A percentile compares a stretch with the other conserved stretches of the same genome.
These are phyloP conservation scores for Diphasiastrum complanatum DNA, from an alignment of 83 land plant genomes.

Conservation along the genomic window DNA sequence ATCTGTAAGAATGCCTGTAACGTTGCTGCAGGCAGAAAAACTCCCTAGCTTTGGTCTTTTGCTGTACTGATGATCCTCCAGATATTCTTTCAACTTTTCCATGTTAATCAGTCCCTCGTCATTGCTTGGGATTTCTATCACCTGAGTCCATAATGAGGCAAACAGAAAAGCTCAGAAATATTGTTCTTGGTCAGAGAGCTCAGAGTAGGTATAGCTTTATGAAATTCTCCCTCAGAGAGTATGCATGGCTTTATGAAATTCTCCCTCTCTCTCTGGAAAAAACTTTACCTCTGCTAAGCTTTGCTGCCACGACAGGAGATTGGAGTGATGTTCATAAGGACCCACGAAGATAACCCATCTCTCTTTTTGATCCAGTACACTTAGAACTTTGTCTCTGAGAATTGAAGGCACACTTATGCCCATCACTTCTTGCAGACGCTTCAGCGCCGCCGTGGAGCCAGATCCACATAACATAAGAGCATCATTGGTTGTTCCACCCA, in stretches of 20 bases:
- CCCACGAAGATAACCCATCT: slow-evolving; percentile 78
- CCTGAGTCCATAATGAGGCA: slow-evolving; percentile 23
- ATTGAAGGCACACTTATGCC: slow-evolving; percentile 48
- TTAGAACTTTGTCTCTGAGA: slow-evolving; percentile 31
- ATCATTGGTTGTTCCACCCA: slow-evolving; percentile 45
- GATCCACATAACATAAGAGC: slow-evolving; percentile 73
- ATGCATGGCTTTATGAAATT: too few relatives aligned
- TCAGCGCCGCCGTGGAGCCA: slow-evolving; percentile 61
- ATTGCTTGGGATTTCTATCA: slow-evolving; percentile 56
- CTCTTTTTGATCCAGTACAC: slow-evolving; percentile 23
- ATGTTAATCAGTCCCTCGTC: slow-evolving; percentile 43
- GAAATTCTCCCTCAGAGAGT: too few relatives aligned
- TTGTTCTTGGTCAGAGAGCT: too few relatives aligned
- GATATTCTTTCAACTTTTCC: slow-evolving; percentile 22
- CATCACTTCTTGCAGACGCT: slow-evolving; percentile 72
- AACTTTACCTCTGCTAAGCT: slow-evolving; percentile 51
- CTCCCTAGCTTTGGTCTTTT: slow-evolving; percentile 53
- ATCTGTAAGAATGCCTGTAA: slow-evolving; percentile 39
- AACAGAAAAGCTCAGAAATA: background rate
- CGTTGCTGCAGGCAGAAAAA: slow-evolving; percentile 58
- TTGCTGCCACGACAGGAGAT: slow-evolving; percentile 73
- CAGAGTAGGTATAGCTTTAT: too few relatives aligned
- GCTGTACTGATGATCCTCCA: slow-evolving; percentile 21
- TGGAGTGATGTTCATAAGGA: slow-evolving; percentile 79
- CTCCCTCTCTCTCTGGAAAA: too few relatives aligned